Evolutionary conservation across 1,284 basidiomycete species (phyloP).

Genomic region (Porogramme epimiltina): DNA sequence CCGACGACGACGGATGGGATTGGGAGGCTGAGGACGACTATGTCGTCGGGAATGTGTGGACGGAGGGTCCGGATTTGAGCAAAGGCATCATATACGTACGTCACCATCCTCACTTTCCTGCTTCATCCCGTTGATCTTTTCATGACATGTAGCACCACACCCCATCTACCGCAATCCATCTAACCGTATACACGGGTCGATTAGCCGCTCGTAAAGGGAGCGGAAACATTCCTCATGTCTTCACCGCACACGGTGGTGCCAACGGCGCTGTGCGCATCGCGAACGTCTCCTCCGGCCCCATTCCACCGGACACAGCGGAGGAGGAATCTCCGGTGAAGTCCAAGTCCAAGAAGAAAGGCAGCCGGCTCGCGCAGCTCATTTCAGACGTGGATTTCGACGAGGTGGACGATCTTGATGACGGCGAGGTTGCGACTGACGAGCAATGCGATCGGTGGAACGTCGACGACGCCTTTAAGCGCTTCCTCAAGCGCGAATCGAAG

Average conservation of each 20-base stretch:
- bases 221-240: slow-evolving; percentile 61
- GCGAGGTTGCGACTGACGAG: slow-evolving; percentile 11
- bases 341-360: slow-evolving; percentile 1
- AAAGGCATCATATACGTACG: slow-evolving; percentile 64
- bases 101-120: slow-evolving; percentile 9
- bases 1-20: slow-evolving; percentile 43
- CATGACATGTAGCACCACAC: slow-evolving; percentile 48
- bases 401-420: slow-evolving; percentile 18
- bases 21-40: slow-evolving; percentile 72
- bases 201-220: slow-evolving; percentile 53
- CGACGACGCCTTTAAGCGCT: slow-evolving; percentile 29
- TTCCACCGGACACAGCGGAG: slow-evolving; percentile 7
- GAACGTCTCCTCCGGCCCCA: slow-evolving; percentile 19
- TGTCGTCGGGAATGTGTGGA: slow-evolving; percentile 58
- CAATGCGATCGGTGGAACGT: slow-evolving; percentile 33
- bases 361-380: neutral
- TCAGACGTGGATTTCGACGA: slow-evolving; percentile 15
- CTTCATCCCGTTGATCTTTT: neutral
- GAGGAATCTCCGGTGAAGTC: neutral
- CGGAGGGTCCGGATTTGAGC: slow-evolving; percentile 44
- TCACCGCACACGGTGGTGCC: slow-evolving; percentile 47
- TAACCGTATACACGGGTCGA: slow-evolving; percentile 54
- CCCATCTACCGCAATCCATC: slow-evolving; percentile 53
- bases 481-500: slow-evolving; percentile 29
- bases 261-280: slow-evolving; percentile 26